These are phyloP conservation scores for Xenoacremonium recifei DNA, from an alignment of 2,329 filamentous ascomycete species.

Conservation along the genomic window DNA sequence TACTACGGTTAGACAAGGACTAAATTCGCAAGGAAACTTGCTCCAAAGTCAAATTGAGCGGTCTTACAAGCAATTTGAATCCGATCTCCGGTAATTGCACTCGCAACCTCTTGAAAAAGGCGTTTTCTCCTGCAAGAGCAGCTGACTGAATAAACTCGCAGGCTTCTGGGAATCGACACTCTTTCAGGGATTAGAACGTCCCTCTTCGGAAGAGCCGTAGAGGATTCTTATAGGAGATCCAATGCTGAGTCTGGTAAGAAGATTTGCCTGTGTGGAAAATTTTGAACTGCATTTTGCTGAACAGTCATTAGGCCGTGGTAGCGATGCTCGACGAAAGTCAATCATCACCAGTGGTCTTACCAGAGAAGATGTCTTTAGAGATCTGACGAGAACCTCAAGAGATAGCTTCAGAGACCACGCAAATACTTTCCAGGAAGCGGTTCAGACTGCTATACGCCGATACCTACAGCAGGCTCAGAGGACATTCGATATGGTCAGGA, in stretches of 20 bases:
- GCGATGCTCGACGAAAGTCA: conserved; percentile 30
- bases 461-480: conserved; percentile 27
- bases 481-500: conserved; percentile 35
- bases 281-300: not conserved
- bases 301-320: conserved; percentile 30
- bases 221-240: conserved; percentile 30
- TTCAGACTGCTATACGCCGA: conserved; percentile 10
- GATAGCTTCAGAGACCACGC: conserved; percentile 19
- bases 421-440: conserved; percentile 18
- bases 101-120: not conserved
- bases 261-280: not conserved
- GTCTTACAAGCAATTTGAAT: conserved; percentile 22
- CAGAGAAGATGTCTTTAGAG: conserved; percentile 27
- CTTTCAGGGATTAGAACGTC: conserved; percentile 38
- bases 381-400: conserved; percentile 27
- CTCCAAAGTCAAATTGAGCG: conserved; percentile 27
- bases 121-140: not conserved
- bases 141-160: conserved; percentile 13
- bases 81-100: conserved; percentile 4
- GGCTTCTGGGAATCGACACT: conserved; percentile 31
- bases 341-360: conserved; percentile 31
- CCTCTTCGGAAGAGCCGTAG: conserved; percentile 36
- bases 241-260: conserved; percentile 32
- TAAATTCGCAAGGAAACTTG: conserved; percentile 27
- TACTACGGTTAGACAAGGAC: conserved; percentile 11